phyloP scores from a whole-genome alignment of 345 rosid species.

The Odontarrhena argentea region DNA sequence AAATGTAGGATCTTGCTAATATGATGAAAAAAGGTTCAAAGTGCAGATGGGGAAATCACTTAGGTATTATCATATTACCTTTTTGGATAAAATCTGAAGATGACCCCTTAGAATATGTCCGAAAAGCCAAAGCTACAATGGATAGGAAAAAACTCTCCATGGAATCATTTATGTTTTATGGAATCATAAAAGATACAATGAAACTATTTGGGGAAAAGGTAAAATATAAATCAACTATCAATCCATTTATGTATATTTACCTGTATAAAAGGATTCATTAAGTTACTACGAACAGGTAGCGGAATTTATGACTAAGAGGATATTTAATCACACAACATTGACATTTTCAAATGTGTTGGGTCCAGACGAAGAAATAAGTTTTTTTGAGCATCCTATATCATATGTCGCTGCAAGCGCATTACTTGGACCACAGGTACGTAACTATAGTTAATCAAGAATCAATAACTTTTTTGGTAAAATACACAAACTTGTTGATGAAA shows the following conservation, averaged over 20 bases:
- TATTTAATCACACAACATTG: constrained; percentile 46
- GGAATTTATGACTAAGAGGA: constrained; percentile 35
- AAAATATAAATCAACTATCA: background rate
- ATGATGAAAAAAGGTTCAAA: constrained; percentile 49
- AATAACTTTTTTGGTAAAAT: background rate
- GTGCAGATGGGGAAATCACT: constrained; percentile 54
- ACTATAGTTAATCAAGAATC: background rate
- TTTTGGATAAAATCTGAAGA: constrained; percentile 41
- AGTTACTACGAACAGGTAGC: constrained; percentile 35
- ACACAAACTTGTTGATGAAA: background rate
- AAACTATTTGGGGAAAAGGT: constrained; percentile 49
- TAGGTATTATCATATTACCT: constrained; percentile 52
- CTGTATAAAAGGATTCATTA: background rate
- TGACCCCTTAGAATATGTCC: constrained; percentile 53
- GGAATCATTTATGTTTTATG: constrained; percentile 39
- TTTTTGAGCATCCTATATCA: constrained; percentile 53
- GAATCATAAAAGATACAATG: constrained; percentile 24
- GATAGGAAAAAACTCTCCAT: constrained; percentile 54
- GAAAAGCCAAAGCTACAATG: constrained; percentile 48
- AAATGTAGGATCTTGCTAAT: constrained; percentile 45
- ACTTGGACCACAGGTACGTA: constrained; percentile 62
- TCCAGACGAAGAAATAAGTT: constrained; percentile 59
- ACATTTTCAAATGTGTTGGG: constrained; percentile 58
- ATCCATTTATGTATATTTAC: background rate
- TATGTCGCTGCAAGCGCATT: constrained; percentile 54